A percentile compares a stretch with the other conserved stretches of the same genome.
phyloP scores from a whole-genome alignment of 345 rosid species.

The Euphorbia lathyris region DNA sequence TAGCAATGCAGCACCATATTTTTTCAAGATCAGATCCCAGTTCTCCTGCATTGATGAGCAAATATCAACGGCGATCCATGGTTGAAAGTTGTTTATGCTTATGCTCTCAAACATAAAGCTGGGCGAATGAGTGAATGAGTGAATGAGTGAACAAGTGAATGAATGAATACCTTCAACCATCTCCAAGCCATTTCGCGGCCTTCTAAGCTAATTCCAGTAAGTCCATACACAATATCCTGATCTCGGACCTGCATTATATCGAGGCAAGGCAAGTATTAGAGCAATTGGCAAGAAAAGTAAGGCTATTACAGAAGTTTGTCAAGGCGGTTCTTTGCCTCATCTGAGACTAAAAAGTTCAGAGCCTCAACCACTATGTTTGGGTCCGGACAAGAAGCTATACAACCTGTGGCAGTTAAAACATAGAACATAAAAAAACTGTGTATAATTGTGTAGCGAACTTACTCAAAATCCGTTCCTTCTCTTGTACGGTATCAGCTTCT shows the following conservation, averaged over 20 bases:
- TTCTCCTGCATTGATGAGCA: constrained; percentile 35
- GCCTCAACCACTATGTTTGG: constrained; percentile 28
- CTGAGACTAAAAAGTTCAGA: constrained; percentile 34
- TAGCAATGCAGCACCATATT: constrained; percentile 34
- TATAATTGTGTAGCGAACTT: constrained; percentile 5
- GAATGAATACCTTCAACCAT: constrained; percentile 35
- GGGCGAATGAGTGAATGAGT: too few species aligned
- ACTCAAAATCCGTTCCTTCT: constrained; percentile 39
- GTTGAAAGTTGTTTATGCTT: too few species aligned
- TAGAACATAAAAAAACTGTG: neutral
- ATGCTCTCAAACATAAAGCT: too few species aligned
- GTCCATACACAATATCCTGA: constrained; percentile 31
- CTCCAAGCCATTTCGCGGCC: constrained; percentile 35
- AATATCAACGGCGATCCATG: too few species aligned
- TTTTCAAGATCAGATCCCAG: constrained; percentile 35
- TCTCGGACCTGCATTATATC: constrained; percentile 27
- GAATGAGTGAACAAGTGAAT: too few species aligned
- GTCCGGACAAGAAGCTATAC: constrained; percentile 34
- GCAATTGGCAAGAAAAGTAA: too few species aligned
- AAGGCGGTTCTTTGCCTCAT: constrained; percentile 25
- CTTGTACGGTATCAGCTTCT: constrained; percentile 43
- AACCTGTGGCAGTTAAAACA: constrained; percentile 20
- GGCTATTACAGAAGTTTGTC: neutral
- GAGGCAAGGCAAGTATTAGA: neutral
- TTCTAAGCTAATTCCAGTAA: constrained; percentile 31